Conservation (phyloP, 202 grass and related monocot genomes). For the Miscanthus sacchariflorus region DNA sequence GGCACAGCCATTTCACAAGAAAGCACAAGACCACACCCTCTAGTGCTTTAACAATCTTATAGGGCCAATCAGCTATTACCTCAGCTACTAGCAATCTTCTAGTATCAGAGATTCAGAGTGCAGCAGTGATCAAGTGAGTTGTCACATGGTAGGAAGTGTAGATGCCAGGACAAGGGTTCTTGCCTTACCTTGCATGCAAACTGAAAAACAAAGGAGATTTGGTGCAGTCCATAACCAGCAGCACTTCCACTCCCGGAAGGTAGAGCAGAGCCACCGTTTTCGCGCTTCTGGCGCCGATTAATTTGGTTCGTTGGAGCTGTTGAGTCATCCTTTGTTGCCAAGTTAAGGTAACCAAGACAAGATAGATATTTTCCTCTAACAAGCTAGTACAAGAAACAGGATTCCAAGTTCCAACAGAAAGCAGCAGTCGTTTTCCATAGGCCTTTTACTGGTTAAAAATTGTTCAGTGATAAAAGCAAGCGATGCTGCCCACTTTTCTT, state of each 20-base stretch:
- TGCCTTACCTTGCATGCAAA: conserved; percentile 30
- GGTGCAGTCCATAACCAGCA: background rate
- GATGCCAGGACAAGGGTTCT: background rate
- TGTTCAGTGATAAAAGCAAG: conserved; percentile 26
- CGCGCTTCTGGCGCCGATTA: background rate
- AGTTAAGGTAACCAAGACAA: conserved; percentile 38
- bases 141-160: conserved; percentile 38
- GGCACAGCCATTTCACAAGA: conserved; percentile 44
- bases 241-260: conserved; percentile 33
- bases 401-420: conserved; percentile 40
- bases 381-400: conserved; percentile 5
- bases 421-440: background rate
- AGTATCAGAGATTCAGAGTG: background rate
- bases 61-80: conserved; percentile 6
- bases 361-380: conserved; percentile 13
- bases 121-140: conserved; percentile 22
- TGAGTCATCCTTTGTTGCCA: conserved; percentile 36
- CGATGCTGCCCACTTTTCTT: conserved; percentile 3
- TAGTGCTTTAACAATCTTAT: conserved; percentile 33
- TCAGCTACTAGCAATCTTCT: conserved; percentile 1
- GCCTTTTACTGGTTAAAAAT: conserved; percentile 42
- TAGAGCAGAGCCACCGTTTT: conserved; percentile 5
- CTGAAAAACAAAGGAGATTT: conserved; percentile 14
- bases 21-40: conserved; percentile 30
- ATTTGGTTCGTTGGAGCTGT: conserved; percentile 24